These are phyloP conservation scores for Cyberlindnera lachancei DNA, from an alignment of 805 yeast genomes.

Conservation along the genomic window DNA sequence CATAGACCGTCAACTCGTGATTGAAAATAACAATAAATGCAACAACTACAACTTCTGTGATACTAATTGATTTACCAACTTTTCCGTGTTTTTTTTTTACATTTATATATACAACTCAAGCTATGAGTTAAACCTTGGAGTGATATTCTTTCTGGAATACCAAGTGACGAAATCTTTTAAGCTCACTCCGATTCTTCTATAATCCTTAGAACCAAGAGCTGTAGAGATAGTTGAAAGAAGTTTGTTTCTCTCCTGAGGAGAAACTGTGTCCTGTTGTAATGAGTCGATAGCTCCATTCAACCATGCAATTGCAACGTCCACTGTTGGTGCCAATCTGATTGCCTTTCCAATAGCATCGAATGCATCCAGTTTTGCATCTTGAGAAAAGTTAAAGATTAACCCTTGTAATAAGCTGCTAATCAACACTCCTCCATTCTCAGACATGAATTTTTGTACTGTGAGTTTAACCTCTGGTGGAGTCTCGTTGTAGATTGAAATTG, in stretches of 20 bases:
- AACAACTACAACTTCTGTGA: too few relatives aligned
- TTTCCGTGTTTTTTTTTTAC: background rate
- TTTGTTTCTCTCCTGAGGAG: conserved; percentile 60
- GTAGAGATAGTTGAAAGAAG: conserved; percentile 47
- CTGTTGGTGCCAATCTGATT: conserved; percentile 41
- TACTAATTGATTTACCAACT: too few relatives aligned
- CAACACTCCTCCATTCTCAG: conserved; percentile 48
- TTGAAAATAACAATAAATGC: too few relatives aligned
- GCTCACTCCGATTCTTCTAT: conserved; percentile 62
- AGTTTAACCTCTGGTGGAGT: conserved; percentile 49
- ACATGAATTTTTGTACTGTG: conserved; percentile 39
- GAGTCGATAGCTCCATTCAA: conserved; percentile 43
- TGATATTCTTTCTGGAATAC: conserved; percentile 73
- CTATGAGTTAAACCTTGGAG: conserved; percentile 28
- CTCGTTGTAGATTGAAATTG: conserved; percentile 56
- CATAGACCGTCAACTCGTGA: too few relatives aligned
- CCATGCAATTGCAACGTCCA: conserved; percentile 44
- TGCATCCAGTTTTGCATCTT: conserved; percentile 64
- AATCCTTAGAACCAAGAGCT: conserved; percentile 62
- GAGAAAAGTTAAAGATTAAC: conserved; percentile 61
- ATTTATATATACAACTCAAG: background rate
- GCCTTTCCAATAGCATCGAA: conserved; percentile 65
- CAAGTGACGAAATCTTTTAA: conserved; percentile 74
- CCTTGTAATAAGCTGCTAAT: conserved; percentile 52
- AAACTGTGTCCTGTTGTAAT: conserved; percentile 58